Percentiles rank a stretch among this genome's conserved stretches.
Conservation (phyloP, 108 stramenopile genomes). For the Nannochloropsis gaditana region DNA sequence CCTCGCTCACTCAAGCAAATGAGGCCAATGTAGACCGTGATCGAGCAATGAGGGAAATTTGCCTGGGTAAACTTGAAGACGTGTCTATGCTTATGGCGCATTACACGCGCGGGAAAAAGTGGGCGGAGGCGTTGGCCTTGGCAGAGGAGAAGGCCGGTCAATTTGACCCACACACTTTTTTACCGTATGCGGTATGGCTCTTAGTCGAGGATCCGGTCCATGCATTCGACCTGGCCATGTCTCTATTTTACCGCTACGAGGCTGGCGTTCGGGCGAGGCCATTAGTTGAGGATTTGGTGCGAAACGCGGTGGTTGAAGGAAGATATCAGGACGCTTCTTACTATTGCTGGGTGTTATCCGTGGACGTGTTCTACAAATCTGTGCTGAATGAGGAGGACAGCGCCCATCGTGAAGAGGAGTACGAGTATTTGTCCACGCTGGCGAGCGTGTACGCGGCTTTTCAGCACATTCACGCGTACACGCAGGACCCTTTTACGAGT, state of each 20-base stretch:
- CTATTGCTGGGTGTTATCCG: slow-evolving; percentile 12
- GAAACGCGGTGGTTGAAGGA: not conserved
- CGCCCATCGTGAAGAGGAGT: not conserved
- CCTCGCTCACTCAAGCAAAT: not conserved
- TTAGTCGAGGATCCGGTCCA: not conserved
- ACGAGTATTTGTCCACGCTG: not conserved
- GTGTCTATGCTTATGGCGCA: not conserved
- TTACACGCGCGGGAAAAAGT: not conserved
- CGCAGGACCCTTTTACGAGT: slow-evolving; percentile 10
- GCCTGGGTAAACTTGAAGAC: not conserved
- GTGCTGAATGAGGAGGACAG: not conserved
- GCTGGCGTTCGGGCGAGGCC: not conserved
- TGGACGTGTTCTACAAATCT: not conserved
- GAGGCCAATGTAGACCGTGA: not conserved
- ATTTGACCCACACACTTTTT: not conserved
- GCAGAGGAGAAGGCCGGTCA: slow-evolving; percentile 17
- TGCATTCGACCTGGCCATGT: not conserved
- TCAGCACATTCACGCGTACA: not conserved
- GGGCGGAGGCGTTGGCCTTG: slow-evolving; percentile 7
- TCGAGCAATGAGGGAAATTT: not conserved
- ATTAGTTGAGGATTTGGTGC: not conserved
- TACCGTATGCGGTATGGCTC: slow-evolving; percentile 18
- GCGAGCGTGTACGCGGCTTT: slow-evolving; percentile 12
- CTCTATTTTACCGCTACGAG: not conserved
- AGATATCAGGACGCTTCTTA: slow-evolving; percentile 18